Percentiles rank a stretch among this genome's conserved stretches.
Evolutionary conservation across 805 yeast genomes (phyloP).

Genomic region (Hanseniaspora lindneri): DNA sequence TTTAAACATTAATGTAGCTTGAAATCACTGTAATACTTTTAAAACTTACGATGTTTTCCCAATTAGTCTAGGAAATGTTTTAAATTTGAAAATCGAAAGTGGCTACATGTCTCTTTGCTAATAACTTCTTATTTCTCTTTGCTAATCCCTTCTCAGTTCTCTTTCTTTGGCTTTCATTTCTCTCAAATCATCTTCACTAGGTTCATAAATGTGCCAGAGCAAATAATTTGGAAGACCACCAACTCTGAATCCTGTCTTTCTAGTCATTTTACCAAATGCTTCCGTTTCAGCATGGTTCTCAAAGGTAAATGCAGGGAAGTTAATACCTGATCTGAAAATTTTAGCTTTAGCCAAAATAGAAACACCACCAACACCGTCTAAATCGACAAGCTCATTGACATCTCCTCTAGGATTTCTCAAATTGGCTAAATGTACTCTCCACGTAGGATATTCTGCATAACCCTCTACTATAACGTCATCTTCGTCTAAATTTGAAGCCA

Average conservation of each 20-base stretch:
- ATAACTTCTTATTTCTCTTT: too few species aligned
- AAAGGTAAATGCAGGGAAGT: slow-evolving; percentile 75
- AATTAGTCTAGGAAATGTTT: too few species aligned
- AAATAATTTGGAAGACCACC: slow-evolving; percentile 87
- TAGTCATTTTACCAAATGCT: slow-evolving; percentile 75
- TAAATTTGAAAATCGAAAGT: too few species aligned
- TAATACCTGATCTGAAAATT: slow-evolving; percentile 65
- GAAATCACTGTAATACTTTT: too few species aligned
- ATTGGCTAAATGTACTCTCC: slow-evolving; percentile 73
- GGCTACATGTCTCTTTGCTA: too few species aligned
- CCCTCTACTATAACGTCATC: slow-evolving; percentile 86
- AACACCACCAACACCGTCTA: slow-evolving; percentile 84
- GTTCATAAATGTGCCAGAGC: slow-evolving; percentile 83
- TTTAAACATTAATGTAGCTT: too few species aligned
- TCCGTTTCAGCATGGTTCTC: slow-evolving; percentile 81
- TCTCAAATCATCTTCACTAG: slow-evolving; percentile 69
- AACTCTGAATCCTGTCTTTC: slow-evolving; percentile 63
- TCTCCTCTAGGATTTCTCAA: slow-evolving; percentile 51
- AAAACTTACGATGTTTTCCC: too few species aligned
- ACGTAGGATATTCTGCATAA: slow-evolving; percentile 74
- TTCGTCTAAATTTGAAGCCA: slow-evolving; percentile 54
- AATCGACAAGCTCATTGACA: slow-evolving; percentile 49
- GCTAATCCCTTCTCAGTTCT: slow-evolving; percentile 39
- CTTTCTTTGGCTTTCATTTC: slow-evolving; percentile 61
- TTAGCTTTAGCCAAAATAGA: slow-evolving; percentile 65